Evolutionary conservation across 106 monocot species (phyloP).

Genomic region (Vanilla planifolia): DNA sequence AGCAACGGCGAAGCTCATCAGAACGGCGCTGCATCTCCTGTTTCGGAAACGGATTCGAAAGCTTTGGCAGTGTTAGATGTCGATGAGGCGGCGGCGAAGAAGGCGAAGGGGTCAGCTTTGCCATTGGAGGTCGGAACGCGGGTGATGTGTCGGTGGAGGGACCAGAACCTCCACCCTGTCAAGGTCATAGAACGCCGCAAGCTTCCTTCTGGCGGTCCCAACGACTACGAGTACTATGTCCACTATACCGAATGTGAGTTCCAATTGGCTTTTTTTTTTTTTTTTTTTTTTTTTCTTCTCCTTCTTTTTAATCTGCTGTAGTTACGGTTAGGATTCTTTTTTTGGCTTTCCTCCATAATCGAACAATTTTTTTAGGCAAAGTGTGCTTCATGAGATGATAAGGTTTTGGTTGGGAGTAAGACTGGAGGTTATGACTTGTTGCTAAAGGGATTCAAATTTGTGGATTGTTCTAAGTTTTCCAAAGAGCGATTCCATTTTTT

Average conservation of each 20-base stretch:
- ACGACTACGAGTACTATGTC: conserved; percentile 90
- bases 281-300: too few species aligned
- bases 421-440: too few species aligned
- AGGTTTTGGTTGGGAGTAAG: too few species aligned
- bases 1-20: conserved; percentile 12
- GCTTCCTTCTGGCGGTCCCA: conserved; percentile 8
- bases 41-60: background rate
- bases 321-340: conserved; percentile 33
- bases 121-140: conserved; percentile 86
- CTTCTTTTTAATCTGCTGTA: background rate
- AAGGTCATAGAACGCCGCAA: conserved; percentile 94
- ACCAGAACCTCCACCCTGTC: conserved; percentile 88
- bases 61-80: background rate
- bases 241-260: conserved; percentile 94
- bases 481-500: too few species aligned
- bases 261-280: too few species aligned
- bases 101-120: conserved; percentile 17
- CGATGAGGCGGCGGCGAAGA: conserved; percentile 19
- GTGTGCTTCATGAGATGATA: too few species aligned
- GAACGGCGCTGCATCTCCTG: background rate
- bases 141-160: conserved; percentile 92
- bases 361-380: too few species aligned
- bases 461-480: too few species aligned
- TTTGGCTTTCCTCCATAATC: conserved; percentile 1
- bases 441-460: too few species aligned